Conservation (phyloP, 768 basidiomycete genomes). For the Amylocystis lapponica region DNA sequence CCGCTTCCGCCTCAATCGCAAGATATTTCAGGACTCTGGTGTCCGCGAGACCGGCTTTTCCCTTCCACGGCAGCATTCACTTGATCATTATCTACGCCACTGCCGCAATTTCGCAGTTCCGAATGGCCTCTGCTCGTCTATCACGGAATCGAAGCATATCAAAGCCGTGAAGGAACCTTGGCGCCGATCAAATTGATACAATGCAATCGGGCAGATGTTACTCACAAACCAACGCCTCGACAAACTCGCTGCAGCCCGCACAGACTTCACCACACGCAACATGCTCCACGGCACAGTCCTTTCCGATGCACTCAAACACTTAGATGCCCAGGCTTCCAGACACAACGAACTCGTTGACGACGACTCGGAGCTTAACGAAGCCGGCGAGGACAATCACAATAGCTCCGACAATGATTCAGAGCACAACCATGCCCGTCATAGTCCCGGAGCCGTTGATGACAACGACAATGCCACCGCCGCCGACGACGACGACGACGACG, state of each 20-base stretch:
- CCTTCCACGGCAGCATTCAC: slow-evolving; percentile 14
- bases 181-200: slow-evolving; percentile 12
- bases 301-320: background rate
- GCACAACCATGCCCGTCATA: too few relatives aligned
- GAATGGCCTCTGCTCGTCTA: slow-evolving; percentile 18
- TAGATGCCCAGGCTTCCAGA: too few relatives aligned
- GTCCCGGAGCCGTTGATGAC: too few relatives aligned
- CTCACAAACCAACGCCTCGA: slow-evolving; percentile 18
- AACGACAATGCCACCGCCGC: background rate
- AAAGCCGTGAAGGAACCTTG: slow-evolving; percentile 18
- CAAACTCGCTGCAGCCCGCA: slow-evolving; percentile 18
- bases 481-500: background rate
- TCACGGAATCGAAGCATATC: slow-evolving; percentile 19
- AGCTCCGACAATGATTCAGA: too few relatives aligned
- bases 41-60: slow-evolving; percentile 8
- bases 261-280: slow-evolving; percentile 11
- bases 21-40: slow-evolving; percentile 2
- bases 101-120: slow-evolving; percentile 11
- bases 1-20: background rate
- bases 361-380: too few relatives aligned
- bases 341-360: background rate
- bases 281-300: slow-evolving; percentile 9
- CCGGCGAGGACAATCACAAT: too few relatives aligned
- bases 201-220: slow-evolving; percentile 16
- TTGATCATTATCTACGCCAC: slow-evolving; percentile 5